Evolutionary conservation across 108 stramenopile genomes (phyloP).

Genomic region (Mediolabrus comicus): DNA sequence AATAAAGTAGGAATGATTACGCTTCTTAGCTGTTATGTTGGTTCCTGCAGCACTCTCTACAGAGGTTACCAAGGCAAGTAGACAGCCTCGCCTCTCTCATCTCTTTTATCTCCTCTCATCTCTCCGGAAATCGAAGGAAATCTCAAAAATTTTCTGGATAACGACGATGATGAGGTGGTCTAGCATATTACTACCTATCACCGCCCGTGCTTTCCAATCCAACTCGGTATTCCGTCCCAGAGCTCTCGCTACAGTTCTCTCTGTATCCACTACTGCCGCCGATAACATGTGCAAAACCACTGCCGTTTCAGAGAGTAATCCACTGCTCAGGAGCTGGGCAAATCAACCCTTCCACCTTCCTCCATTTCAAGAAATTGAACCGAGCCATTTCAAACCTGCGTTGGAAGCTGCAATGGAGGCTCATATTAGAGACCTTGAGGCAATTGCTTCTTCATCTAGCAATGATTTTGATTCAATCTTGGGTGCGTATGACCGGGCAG

Average conservation of each 20-base stretch:
- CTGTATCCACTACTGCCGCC: background rate
- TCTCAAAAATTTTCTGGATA: no score
- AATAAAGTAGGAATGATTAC: no score
- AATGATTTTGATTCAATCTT: constrained; percentile 54
- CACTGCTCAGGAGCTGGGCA: constrained; percentile 54
- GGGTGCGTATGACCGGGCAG: constrained; percentile 60
- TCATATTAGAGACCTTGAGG: constrained; percentile 53
- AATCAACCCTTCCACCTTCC: constrained; percentile 59
- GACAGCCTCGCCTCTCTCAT: no score
- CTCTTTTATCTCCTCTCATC: no score
- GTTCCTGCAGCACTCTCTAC: no score
- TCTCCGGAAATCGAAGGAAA: no score
- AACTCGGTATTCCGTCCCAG: background rate
- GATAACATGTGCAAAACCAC: background rate
- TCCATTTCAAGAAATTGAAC: constrained; percentile 49
- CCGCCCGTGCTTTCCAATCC: constrained; percentile 10
- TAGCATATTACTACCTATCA: background rate
- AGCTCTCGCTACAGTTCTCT: background rate
- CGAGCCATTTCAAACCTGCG: constrained; percentile 53
- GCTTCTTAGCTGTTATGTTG: no score
- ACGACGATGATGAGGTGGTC: background rate
- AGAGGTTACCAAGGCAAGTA: no score
- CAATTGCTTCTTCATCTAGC: constrained; percentile 52
- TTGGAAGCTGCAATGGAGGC: constrained; percentile 55
- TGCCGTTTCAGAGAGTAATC: constrained; percentile 28